Evolutionary conservation across 352 stramenopile species (phyloP), one percentile per base, ranked within the genome.

Genomic region (Blastocystis sp.): DNA sequence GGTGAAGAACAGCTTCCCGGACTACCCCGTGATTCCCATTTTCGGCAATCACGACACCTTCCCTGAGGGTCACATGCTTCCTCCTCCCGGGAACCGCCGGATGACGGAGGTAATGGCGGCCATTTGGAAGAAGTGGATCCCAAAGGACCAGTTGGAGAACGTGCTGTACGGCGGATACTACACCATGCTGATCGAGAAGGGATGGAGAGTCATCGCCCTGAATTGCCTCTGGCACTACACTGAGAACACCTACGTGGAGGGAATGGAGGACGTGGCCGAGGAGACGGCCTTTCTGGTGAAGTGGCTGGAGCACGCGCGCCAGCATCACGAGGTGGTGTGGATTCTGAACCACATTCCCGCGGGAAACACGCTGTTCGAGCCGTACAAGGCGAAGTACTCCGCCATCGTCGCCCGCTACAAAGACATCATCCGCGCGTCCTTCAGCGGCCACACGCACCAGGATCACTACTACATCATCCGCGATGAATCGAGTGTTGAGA

Each of bases 31-130:
- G 17, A 65, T 76, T 76, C 65, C 65, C 43, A 59, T n/a, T n/a
- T 76, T 76, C n/a, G 65, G 65, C n/a, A 76, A 76, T 76, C 65
- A 76, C n/a, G 65, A 76, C n/a, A 76, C 65, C 43, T 76, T 67
- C 43, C 65, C 65, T 0, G 65, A 76, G n/a, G 65, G 65, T 76
- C 65, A 76, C 28, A 76, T 76, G 65, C 65, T 76, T 76, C 28
- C 65, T 65, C 65, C 65, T 65, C 65, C 65, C 19, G 43, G n/a
- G 17, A 76, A 76, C 28, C 28, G 28, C 28, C n/a, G 65, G 65
- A 76, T 76, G 65, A 76, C 65, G 17, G 28, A 76, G 21, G 28
- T 65, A n/a, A 76, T 76, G 65, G 65, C 65, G 21, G 0, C 17
- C 21, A n/a, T 76, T n/a, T 76, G 65, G 65, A 19, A 76, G 65